Conservation (phyloP, 116 monocot genomes). For the Papilionanthe hybrid region DNA sequence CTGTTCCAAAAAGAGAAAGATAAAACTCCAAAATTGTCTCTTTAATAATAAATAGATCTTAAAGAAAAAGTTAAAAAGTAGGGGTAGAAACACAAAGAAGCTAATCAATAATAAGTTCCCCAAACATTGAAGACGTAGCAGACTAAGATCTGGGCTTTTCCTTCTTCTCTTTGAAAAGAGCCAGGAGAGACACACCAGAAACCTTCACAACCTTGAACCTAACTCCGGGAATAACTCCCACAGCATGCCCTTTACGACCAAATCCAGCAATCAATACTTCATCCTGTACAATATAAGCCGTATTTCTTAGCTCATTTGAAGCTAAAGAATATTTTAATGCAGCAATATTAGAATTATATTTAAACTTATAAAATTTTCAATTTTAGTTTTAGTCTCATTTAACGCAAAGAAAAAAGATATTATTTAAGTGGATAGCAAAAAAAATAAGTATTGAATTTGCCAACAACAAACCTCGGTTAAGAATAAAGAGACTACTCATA, state of each 20-base stretch:
- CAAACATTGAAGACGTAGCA: background rate
- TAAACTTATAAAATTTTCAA: no score
- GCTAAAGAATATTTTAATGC: no score
- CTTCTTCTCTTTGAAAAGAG: slow-evolving; percentile 50
- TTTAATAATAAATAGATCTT: background rate
- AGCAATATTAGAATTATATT: no score
- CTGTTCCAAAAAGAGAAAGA: background rate
- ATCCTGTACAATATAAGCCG: slow-evolving; percentile 16
- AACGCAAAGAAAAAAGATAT: no score
- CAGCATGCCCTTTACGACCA: slow-evolving; percentile 44
- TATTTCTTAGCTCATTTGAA: no score
- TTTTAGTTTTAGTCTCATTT: no score
- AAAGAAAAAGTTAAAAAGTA: background rate
- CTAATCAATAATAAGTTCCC: background rate
- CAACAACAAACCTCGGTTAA: no score
- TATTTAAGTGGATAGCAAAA: no score
- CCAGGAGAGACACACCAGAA: slow-evolving; percentile 38
- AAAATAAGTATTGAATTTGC: no score
- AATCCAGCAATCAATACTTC: slow-evolving; percentile 56
- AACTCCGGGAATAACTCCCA: slow-evolving; percentile 52
- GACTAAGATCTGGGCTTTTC: slow-evolving; percentile 43
- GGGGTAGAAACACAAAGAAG: background rate
- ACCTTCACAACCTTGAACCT: slow-evolving; percentile 57
- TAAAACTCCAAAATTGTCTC: background rate
- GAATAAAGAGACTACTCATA: no score